Base-by-base conservation (phyloP, 2,329 filamentous ascomycete species). In the Chaetomiaceae sp. region DNA sequence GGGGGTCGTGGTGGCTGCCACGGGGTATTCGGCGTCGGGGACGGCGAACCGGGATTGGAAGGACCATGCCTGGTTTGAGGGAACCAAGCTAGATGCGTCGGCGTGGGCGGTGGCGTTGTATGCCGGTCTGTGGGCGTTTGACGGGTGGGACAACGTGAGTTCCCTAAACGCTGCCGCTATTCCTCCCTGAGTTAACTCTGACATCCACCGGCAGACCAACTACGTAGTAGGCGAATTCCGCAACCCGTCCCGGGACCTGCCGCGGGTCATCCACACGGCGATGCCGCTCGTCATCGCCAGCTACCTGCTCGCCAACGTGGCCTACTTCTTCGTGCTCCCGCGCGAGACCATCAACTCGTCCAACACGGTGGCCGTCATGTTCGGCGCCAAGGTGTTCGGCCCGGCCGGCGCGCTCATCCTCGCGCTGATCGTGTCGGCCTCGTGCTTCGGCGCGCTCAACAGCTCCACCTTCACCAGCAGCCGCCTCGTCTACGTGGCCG, bases 181-280 rank as follows among this genome's bases (percentile, higher is more conserved):
- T n/a, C n/a, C n/a, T n/a, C n/a, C n/a, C n/a, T n/a, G n/a, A n/a
- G n/a, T n/a, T n/a, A n/a, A n/a, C n/a, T n/a, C n/a, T 67, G 55
- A 66, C 53, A 2, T 5, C 29, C 29, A 29, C 11, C 34, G 6
- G 36, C 18, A 93, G 88, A 95, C 91, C 52, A 98, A 96, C 68
- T 98, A 96, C 61, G 93, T 98, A 6, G 89, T 94, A 1, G 93
- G 90, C 58, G 93, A 98, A 67, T 97, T 98, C 71, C 86, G 89
- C 59, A 90, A 96, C 61, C 88, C 93, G 1, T 78, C 79, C 38
- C 83, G 89, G 53, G 93, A 98, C 64, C 81, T 98, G 9, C 93
- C 93, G 1, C 82, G 88, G 18, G 90, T 96, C 20, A 95, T 98
- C 47, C 93, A 98, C 68, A 95, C 91, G 0, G 90, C 91, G 12